A percentile compares a stretch with the other conserved stretches of the same genome.
Evolutionary conservation across 169 alveolate genomes (phyloP).

Genomic region (Plasmodium inui): DNA sequence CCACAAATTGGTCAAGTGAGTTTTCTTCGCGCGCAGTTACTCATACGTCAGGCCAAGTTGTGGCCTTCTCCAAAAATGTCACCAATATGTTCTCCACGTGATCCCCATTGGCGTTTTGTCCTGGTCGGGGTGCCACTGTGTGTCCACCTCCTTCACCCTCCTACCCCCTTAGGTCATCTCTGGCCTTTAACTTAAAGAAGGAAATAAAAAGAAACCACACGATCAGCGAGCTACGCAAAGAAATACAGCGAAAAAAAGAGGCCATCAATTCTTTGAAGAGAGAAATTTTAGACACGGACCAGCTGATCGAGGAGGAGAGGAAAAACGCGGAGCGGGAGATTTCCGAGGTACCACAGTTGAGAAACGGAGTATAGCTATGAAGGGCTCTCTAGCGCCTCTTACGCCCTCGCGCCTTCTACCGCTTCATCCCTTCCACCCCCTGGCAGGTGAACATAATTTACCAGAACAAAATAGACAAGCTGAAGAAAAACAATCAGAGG

Average conservation of each 20-base stretch:
- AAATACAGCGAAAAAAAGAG: slow-evolving; percentile 41
- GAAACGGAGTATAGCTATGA: neutral
- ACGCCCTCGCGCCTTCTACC: neutral
- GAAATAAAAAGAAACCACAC: slow-evolving; percentile 22
- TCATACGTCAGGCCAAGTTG: neutral
- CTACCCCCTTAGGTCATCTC: slow-evolving; percentile 11
- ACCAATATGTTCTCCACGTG: neutral
- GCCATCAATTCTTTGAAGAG: slow-evolving; percentile 29
- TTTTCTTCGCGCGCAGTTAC: neutral
- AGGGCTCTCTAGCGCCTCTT: neutral
- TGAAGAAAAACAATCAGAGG: slow-evolving; percentile 64
- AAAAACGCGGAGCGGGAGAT: slow-evolving; percentile 40
- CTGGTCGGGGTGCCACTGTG: neutral
- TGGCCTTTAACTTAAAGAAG: slow-evolving; percentile 47
- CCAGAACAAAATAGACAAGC: slow-evolving; percentile 65
- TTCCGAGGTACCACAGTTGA: slow-evolving; percentile 18
- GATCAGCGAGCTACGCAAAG: neutral
- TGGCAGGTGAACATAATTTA: slow-evolving; percentile 44
- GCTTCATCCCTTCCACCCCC: neutral
- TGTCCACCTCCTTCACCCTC: neutral
- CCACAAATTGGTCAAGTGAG: slow-evolving; percentile 49
- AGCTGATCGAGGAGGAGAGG: slow-evolving; percentile 44
- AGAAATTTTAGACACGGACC: slow-evolving; percentile 22
- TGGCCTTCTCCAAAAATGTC: neutral
- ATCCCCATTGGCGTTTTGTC: neutral